Conservation (phyloP, 1,284 basidiomycete genomes). For the Ustilago lituana region DNA sequence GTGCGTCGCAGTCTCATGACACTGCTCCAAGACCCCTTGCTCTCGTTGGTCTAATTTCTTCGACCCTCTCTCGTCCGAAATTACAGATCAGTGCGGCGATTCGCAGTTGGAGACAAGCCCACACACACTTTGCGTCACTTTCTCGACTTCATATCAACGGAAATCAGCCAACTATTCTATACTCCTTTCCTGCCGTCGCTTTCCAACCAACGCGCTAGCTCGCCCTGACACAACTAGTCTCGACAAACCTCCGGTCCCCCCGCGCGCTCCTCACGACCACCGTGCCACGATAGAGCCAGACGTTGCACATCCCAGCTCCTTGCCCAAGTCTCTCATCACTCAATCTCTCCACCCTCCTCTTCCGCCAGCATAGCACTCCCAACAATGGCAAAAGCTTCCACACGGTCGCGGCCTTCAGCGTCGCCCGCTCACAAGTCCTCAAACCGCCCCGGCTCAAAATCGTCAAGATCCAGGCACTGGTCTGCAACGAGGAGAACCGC, state of each 20-base stretch:
- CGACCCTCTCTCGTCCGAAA: neutral
- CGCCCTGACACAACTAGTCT: too few relatives aligned
- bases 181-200: too few relatives aligned
- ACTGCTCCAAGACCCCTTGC: too few relatives aligned
- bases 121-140: conserved; percentile 3
- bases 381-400: conserved; percentile 24
- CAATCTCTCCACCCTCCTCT: too few relatives aligned
- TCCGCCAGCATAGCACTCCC: neutral
- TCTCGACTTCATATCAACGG: conserved; percentile 2
- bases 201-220: too few relatives aligned
- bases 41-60: neutral
- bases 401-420: conserved; percentile 16
- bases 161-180: neutral
- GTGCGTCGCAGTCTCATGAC: too few relatives aligned
- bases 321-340: too few relatives aligned
- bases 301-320: too few relatives aligned
- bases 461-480: conserved; percentile 30
- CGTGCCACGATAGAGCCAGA: too few relatives aligned
- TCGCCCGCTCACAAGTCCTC: neutral
- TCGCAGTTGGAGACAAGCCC: neutral
- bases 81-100: too few relatives aligned
- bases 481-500: conserved; percentile 43
- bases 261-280: too few relatives aligned
- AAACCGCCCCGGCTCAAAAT: conserved; percentile 9
- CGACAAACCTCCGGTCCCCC: too few relatives aligned